These are phyloP conservation scores for Mycocentrospora acerina DNA, from an alignment of 2,329 filamentous ascomycete species.

Conservation along the genomic window DNA sequence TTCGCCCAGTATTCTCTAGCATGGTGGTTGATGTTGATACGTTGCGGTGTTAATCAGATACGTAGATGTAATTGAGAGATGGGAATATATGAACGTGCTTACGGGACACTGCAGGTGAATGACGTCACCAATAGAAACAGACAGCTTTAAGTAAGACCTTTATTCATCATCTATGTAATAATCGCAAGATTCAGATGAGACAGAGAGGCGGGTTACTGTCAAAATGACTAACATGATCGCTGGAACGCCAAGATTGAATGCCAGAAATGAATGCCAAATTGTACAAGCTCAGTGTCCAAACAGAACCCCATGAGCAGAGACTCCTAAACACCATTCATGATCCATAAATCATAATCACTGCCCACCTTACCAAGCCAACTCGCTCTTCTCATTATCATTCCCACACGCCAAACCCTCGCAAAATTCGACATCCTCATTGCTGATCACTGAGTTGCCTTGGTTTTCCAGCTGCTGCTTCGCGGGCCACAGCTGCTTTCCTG, in stretches of 20 bases:
- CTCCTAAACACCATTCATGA: conserved; percentile 22
- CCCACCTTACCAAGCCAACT: conserved; percentile 22
- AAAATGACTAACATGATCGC: conserved; percentile 4
- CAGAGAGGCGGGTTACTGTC: not conserved
- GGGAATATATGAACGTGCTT: not conserved
- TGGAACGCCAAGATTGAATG: conserved; percentile 6
- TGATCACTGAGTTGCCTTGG: conserved; percentile 17
- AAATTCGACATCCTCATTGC: conserved; percentile 30
- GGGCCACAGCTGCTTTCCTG: conserved; percentile 55
- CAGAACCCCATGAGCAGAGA: conserved; percentile 10
- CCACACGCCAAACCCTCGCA: conserved; percentile 29
- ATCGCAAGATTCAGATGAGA: too few species aligned
- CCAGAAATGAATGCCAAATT: not conserved
- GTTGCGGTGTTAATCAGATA: not conserved
- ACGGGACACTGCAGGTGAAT: not conserved
- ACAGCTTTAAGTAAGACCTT: too few species aligned
- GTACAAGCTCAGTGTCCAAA: not conserved
- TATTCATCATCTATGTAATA: too few species aligned
- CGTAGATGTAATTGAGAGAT: not conserved
- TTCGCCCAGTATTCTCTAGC: not conserved
- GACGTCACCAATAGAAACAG: too few species aligned
- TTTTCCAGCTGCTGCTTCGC: conserved; percentile 42
- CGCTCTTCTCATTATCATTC: conserved; percentile 29
- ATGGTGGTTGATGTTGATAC: not conserved
- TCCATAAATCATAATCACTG: conserved; percentile 10